Base-by-base conservation (phyloP, 1,284 basidiomycete species). In the Naganishia liquefaciens region DNA sequence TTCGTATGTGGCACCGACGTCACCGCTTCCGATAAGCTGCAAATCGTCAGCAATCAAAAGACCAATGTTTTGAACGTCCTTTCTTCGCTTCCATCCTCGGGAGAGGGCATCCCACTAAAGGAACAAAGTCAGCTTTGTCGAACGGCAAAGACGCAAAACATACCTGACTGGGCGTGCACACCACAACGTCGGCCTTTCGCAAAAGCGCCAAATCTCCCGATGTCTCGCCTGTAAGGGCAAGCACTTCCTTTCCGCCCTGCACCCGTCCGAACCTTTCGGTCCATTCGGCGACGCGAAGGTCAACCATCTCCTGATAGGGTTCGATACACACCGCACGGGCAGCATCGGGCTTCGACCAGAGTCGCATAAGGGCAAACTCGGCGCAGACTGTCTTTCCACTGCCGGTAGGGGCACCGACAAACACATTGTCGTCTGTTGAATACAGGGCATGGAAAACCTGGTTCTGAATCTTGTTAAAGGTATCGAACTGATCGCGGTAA, bases 381-480 rank as follows among this genome's bases (percentile, higher is more conserved):
- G 93, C 94, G 72, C 93, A 97, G 49, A 98, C 88, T 0, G 93
- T 98, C 84, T 99, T 99, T 37, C 96, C 95, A 65, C 90, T 93
- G 11, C 96, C 95, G 0, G 93, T 93, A 0, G 96, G 95, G 0
- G 94, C 95, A 27, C 93, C 94, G 64, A 99, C 87, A 74, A 99
- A 92, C 46, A 95, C 88, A 72, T 93, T 96, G 75, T 98, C 94
- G 75, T 98, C 93, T 0, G 92, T 89, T 0, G 91, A 94, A 78
- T 95, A 99, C 0, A 99, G 82, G 0, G 94, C 93, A 72, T 98
- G 95, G 87, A 98, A 99, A 42, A 96, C 93, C 80, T 99, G 96
- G 0, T 93, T 99, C 77, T 99, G 96, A 70, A 98, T 96, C 81
- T 97, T 98, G 85, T 99, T 99, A 84, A 98, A 97, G 0, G 84